Base-by-base conservation (phyloP, 2,329 filamentous ascomycete genomes). In the Cadophora gregata region DNA sequence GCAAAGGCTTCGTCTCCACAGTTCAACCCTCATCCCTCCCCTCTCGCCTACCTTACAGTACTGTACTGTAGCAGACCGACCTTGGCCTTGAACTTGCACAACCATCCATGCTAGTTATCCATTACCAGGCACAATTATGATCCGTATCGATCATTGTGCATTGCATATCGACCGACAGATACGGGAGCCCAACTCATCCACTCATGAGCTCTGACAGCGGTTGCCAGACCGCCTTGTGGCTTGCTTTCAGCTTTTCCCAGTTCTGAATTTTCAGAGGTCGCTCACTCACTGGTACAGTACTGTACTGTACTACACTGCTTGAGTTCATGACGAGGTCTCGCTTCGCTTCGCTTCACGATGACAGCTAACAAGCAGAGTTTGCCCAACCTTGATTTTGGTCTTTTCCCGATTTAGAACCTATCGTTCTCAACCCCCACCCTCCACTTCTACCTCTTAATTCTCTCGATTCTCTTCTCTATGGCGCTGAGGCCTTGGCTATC, bases 41-140 rank as follows among this genome's bases (percentile, higher is more conserved):
- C 16, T 42, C 38, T n/a, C n/a, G n/a, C n/a, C n/a, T n/a, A n/a
- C n/a, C n/a, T n/a, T n/a, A n/a, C n/a, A n/a, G n/a, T n/a, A n/a
- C n/a, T n/a, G n/a, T n/a, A n/a, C 38, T 42, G 12, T 42, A 10
- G 38, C 14, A 42, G 19, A 42, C 12, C n/a, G n/a, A n/a, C n/a
- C n/a, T n/a, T n/a, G 14, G 14, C 38, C 14, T 16, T 42, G 5
- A 42, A 42, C 38, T 42, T 42, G 16, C 38, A 42, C 14, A 4
- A 56, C 51, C n/a, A 56, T 29, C 51, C 51, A 29, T 56, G 53
- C 29, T 47, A 24, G 29, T 12, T 55, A 4, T 12, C 19, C 53
- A 36, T 56, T 36, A 56, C 8, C 53, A 36, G 33, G 33, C 29
- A 58, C 53, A 36, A 12, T 16, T 58, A 58, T 58, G 24, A 58